Base-by-base conservation (phyloP, 306 rosid species). In the Vicia faba region DNA sequence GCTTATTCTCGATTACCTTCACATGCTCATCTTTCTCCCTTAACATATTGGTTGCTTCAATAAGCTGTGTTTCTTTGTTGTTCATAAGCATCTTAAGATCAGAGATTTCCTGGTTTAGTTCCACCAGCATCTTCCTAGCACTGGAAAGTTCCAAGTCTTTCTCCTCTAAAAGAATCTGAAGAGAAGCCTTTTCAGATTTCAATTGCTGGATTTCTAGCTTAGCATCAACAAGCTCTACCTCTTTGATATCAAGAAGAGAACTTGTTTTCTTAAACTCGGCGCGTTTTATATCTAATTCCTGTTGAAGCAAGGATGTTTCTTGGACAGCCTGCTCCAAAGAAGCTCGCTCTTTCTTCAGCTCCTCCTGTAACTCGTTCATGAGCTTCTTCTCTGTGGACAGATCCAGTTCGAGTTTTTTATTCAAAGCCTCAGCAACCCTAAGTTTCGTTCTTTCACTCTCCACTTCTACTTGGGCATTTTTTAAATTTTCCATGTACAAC, bases 1-100 rank as follows among this genome's bases (percentile, higher is more conserved):
- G 78, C 75, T 88, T 87, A 46, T 73, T 70, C 63, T 85, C 74
- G 64, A 93, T 82, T 9, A 45, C 67, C 77, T 82, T 73, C 49
- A 82, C 83, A 12, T 62, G 75, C 75, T 88, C 91, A 8, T 93
- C 98, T 84, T 89, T 93, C 86, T 83, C 97, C 84, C 85, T 80
- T 29, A 89, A 84, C 88, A 80, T 40, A 50, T 72, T 66, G 43
- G 88, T 72, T 66, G 98, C 88, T 75, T 88, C 91, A 55, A 85
- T 63, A 64, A 88, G 98, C 68, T 83, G 90, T 8, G 65, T 57
- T 83, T 93, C 97, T 82, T 76, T 88, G 51, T 80, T 66, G 70
- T 71, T 85, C 89, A 88, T 44, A 63, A 82, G 87, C 81, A 76
- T 64, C 84, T 82, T 89, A 28, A 93, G 84, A 80, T 85, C 96